Base-by-base conservation (phyloP, 2,329 filamentous ascomycete genomes). In the Neonectria sp. region DNA sequence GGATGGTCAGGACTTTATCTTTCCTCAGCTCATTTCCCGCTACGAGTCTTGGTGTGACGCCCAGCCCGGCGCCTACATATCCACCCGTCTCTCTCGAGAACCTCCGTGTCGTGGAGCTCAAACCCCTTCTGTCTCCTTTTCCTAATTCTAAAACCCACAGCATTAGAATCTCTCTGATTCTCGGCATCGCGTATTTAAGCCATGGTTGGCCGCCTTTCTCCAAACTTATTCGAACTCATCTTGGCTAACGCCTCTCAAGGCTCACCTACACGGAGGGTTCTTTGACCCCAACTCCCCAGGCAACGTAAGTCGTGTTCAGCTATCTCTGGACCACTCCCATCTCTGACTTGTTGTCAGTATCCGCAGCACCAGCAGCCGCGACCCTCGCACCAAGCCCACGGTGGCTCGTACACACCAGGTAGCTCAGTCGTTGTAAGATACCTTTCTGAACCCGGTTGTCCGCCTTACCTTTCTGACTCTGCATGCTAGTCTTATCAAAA, bases 321-420 rank as follows among this genome's bases (percentile, higher is more conserved):
- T 9, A 31, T 11, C 6, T 3, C 12, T 33, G 27, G n/a, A 8
- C 12, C 24, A 2, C 6, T 33, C 27, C 11, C 40, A 17, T 2
- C n/a, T 49, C 35, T 51, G 8, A 45, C 72, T 52, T 53, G 12
- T 25, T 17, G n/a, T 24, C 51, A 74, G 71, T 71, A 73, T 25
- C 67, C 67, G 45, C 55, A 67, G 7, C 40, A 68, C 25, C 65
- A 64, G 8, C 66, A 52, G 43, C 52, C 65, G 64, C 15, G n/a
- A 17, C 27, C 33, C n/a, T 55, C 59, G 13, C 60, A 71, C 27
- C 72, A 74, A 59, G 65, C 71, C 11, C 73, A 75, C 60, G 73
- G 73, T 43, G 73, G 73, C 58, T 67, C 73, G 4, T 75, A 75
- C 33, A 75, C 73, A 17, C 73, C 73, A n/a, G 70, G 70, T 3